Conservation (phyloP, 148 eudicot species). For the Pouteria glomerata region DNA sequence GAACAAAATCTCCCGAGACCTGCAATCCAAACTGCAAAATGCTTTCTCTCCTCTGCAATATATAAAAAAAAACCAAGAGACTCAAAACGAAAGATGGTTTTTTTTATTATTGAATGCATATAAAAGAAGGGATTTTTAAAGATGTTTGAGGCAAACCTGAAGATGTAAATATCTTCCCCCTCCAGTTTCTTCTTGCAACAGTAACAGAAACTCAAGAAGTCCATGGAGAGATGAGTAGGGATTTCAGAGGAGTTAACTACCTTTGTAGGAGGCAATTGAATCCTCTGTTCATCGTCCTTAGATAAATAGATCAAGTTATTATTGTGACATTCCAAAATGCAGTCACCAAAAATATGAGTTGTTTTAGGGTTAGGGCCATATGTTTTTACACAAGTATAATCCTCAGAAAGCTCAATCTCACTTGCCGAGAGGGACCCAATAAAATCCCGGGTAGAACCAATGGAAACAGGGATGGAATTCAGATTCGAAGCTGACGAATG, state of each 20-base stretch:
- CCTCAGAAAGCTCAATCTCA: constrained; percentile 95
- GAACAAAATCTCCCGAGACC: constrained; percentile 56
- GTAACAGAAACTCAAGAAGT: constrained; percentile 74
- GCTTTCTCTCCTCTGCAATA: constrained; percentile 86
- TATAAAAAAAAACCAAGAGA: not conserved
- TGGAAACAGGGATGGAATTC: constrained; percentile 18
- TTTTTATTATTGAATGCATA: not conserved
- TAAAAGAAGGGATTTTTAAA: not conserved
- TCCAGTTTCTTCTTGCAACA: constrained; percentile 79
- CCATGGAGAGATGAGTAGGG: constrained; percentile 32
- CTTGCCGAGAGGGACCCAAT: constrained; percentile 55
- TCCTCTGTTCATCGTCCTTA: constrained; percentile 28
- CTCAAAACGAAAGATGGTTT: not conserved
- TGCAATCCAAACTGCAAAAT: constrained; percentile 79
- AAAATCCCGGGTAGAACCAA: constrained; percentile 24
- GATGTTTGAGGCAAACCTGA: constrained; percentile 47
- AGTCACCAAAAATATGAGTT: constrained; percentile 40
- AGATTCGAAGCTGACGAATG: constrained; percentile 15
- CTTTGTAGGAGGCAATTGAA: constrained; percentile 4
- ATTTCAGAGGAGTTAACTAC: constrained; percentile 16
- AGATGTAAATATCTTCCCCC: constrained; percentile 85
- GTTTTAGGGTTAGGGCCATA: constrained; percentile 84
- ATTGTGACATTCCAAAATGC: constrained; percentile 63
- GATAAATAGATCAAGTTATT: constrained; percentile 28
- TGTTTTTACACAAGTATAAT: constrained; percentile 82